These are phyloP conservation scores for Daedalea quercina DNA, from an alignment of 768 basidiomycete species.

Conservation along the genomic window DNA sequence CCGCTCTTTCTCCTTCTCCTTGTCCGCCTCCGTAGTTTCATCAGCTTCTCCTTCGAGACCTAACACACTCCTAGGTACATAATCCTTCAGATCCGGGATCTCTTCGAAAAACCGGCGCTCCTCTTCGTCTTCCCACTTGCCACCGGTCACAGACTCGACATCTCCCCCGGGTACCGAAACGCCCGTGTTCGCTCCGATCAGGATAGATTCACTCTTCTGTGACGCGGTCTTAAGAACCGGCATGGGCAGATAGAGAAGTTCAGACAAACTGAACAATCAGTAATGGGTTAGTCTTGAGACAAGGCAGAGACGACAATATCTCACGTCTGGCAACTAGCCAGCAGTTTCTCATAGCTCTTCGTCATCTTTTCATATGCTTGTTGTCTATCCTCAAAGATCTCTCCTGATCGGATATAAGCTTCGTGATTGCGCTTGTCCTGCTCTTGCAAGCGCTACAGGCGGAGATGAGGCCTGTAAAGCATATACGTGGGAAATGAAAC, in stretches of 20 bases:
- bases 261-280: constrained; percentile 62
- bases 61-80: constrained; percentile 82
- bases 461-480: neutral
- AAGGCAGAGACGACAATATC: constrained; percentile 18
- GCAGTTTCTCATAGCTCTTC: constrained; percentile 87
- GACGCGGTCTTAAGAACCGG: constrained; percentile 80
- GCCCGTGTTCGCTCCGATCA: constrained; percentile 50
- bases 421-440: constrained; percentile 97
- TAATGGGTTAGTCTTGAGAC: constrained; percentile 3
- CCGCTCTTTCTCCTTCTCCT: constrained; percentile 39
- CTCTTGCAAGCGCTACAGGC: constrained; percentile 80
- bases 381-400: constrained; percentile 98
- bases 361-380: constrained; percentile 99
- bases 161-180: constrained; percentile 19
- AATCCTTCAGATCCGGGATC: constrained; percentile 83
- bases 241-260: constrained; percentile 77
- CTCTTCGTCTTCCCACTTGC: constrained; percentile 99
- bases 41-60: constrained; percentile 46
- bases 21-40: constrained; percentile 29
- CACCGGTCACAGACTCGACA: constrained; percentile 43
- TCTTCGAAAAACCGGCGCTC: constrained; percentile 93
- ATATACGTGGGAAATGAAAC: constrained; percentile 12
- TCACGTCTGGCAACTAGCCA: constrained; percentile 83
- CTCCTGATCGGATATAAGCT: constrained; percentile 97
- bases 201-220: constrained; percentile 76